Base-by-base conservation (phyloP, 306 rosid genomes). In the Cyamopsis tetragonoloba region DNA sequence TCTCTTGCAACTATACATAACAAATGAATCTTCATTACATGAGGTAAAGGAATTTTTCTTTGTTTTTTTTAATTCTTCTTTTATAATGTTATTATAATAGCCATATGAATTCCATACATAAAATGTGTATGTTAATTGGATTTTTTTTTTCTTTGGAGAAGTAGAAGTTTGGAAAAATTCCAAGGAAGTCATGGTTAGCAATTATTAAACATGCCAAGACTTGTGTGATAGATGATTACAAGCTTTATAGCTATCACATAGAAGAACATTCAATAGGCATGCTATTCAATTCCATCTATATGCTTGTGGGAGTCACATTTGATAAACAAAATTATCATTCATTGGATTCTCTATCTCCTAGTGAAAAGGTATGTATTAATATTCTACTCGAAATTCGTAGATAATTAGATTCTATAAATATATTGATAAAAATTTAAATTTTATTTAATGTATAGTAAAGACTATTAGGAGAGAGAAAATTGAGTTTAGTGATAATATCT, bases 181-280 rank as follows among this genome's bases (percentile, higher is more conserved):
- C 77, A 0, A 77, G 19, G 1, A 77, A 49, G 67, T 44, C 39
- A 10, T 86, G 89, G 96, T 10, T 12, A 0, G 47, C 30, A 5
- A 86, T 93, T 24, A 47, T 68, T 34, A 20, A 70, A 6, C 96
- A 93, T 56, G 96, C 96, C 3, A 51, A 41, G 43, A 4, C 72
- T 9, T 81, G 88, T 55, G 72, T 32, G 15, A 20, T 72, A 8
- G 79, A 81, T 28, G 83, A 87, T 41, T 42, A 27, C 56, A 57
- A 38, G 34, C 81, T 66, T 30, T 80, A 62, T 58, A 4, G 67
- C 12, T 80, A 80, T 48, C 26, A 13, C 2, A 17, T 19, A 23
- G 20, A 11, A 48, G 79, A 71, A 7, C 69, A n/a, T 51, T 30
- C 42, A 20, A 8, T 74, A 55, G 31, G 42, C 18, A 61, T 83